Evolutionary conservation across 73 alveolate species (phyloP).

Genomic region (Tetrahymena elliotti): DNA sequence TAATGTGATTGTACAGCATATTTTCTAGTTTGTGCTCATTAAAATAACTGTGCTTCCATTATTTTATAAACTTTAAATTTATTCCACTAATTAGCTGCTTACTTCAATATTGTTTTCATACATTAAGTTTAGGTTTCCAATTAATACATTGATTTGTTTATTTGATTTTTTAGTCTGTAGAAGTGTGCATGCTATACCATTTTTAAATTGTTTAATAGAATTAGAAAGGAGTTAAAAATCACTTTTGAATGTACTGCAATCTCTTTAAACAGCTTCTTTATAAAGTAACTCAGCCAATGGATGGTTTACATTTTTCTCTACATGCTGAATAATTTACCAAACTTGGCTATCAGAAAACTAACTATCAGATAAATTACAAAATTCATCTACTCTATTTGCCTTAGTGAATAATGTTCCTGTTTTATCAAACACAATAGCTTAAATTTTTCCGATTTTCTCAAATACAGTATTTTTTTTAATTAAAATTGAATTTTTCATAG

Average conservation of each 20-base stretch:
- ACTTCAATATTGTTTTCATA: neutral
- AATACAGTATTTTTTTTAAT: neutral
- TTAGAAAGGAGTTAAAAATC: neutral
- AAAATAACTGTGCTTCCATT: neutral
- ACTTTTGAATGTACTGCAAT: neutral
- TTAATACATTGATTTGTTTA: neutral
- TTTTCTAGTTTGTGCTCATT: neutral
- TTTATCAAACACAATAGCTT: slow-evolving; percentile 4
- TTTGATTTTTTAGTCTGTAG: neutral
- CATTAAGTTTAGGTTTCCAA: neutral
- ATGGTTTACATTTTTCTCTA: neutral
- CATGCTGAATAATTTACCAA: neutral
- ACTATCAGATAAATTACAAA: neutral
- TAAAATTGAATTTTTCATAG: neutral
- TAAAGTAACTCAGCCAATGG: neutral
- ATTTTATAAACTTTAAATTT: neutral
- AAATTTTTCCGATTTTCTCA: neutral
- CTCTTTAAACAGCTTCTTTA: neutral
- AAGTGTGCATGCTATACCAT: neutral
- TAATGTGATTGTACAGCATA: neutral
- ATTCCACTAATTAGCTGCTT: neutral
- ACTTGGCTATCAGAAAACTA: neutral
- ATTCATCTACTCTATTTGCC: neutral
- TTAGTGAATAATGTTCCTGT: slow-evolving; percentile 2
- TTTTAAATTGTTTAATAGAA: neutral